Conservation (phyloP, 1,284 basidiomycete genomes). For the Chalciporus sp. region DNA sequence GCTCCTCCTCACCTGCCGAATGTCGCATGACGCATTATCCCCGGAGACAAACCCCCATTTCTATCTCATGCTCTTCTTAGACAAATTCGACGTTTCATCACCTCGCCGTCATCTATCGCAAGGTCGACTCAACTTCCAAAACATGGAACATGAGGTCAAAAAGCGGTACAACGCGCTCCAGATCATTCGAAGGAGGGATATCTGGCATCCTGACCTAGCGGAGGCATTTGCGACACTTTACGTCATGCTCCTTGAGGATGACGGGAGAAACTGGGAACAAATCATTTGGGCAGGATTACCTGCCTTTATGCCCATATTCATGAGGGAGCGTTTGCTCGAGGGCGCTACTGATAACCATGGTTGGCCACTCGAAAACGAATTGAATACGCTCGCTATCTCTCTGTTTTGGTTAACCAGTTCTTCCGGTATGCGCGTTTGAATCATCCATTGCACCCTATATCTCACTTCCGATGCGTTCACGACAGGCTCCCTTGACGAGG, state of each 20-base stretch:
- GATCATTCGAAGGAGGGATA: slow-evolving; percentile 39
- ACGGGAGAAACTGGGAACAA: slow-evolving; percentile 57
- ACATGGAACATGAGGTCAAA: slow-evolving; percentile 42
- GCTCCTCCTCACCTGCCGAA: slow-evolving; percentile 38
- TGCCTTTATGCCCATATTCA: slow-evolving; percentile 41
- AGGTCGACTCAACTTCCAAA: slow-evolving; percentile 15
- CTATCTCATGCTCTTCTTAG: slow-evolving; percentile 41
- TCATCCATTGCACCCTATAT: neutral
- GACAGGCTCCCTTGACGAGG: slow-evolving; percentile 39
- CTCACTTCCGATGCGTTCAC: slow-evolving; percentile 3
- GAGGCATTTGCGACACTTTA: slow-evolving; percentile 59
- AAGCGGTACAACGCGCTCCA: slow-evolving; percentile 46
- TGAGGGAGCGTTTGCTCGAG: slow-evolving; percentile 42
- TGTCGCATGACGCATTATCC: slow-evolving; percentile 32
- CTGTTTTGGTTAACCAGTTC: slow-evolving; percentile 51
- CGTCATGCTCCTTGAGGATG: slow-evolving; percentile 60
- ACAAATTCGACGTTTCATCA: slow-evolving; percentile 44
- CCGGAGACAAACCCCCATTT: slow-evolving; percentile 32
- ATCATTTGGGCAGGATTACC: slow-evolving; percentile 49
- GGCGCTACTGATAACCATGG: slow-evolving; percentile 40
- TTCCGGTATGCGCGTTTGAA: slow-evolving; percentile 13
- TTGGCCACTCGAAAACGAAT: slow-evolving; percentile 51
- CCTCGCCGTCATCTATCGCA: slow-evolving; percentile 38
- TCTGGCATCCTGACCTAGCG: slow-evolving; percentile 39
- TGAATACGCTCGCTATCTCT: slow-evolving; percentile 47